Percentiles rank a stretch among this genome's conserved stretches.
Evolutionary conservation across 345 rosid species (phyloP).

Genomic region (Citrus australasica): DNA sequence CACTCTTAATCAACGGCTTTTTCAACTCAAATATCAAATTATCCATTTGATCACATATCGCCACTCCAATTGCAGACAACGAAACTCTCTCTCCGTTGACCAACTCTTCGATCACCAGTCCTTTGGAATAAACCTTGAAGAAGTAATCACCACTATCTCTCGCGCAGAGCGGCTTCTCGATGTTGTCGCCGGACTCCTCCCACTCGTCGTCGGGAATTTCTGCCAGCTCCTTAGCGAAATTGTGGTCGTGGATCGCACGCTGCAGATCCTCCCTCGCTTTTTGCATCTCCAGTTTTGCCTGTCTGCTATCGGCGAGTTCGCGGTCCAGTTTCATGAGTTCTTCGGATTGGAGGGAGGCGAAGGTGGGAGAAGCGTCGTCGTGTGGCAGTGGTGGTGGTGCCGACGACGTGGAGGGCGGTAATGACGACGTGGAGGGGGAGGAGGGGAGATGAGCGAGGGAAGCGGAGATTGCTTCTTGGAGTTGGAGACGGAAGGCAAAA

Average conservation of each 20-base stretch:
- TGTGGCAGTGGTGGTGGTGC: background rate
- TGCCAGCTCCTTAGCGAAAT: slow-evolving; percentile 47
- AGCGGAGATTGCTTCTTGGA: slow-evolving; percentile 51
- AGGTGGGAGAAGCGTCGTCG: slow-evolving; percentile 4
- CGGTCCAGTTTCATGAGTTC: slow-evolving; percentile 32
- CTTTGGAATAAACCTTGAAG: slow-evolving; percentile 30
- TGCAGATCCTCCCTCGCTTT: slow-evolving; percentile 41
- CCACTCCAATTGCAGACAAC: slow-evolving; percentile 52
- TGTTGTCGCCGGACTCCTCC: slow-evolving; percentile 44
- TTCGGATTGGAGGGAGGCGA: slow-evolving; percentile 20
- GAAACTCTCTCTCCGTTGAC: slow-evolving; percentile 22
- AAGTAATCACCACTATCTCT: slow-evolving; percentile 9
- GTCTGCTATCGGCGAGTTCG: slow-evolving; percentile 27
- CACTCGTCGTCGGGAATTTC: slow-evolving; percentile 51
- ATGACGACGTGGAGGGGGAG: background rate
- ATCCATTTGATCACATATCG: slow-evolving; percentile 40
- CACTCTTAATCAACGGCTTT: slow-evolving; percentile 28
- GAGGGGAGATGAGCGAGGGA: slow-evolving; percentile 23
- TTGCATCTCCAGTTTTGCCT: slow-evolving; percentile 16
- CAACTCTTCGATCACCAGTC: slow-evolving; percentile 44
- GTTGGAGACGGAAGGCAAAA: slow-evolving; percentile 52
- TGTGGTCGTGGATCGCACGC: slow-evolving; percentile 63
- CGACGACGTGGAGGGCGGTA: slow-evolving; percentile 15
- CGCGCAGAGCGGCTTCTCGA: slow-evolving; percentile 42
- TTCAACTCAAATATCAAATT: slow-evolving; percentile 44